Base-by-base conservation (phyloP, 2,329 filamentous ascomycete genomes). In the Achaetomium macrosporum region DNA sequence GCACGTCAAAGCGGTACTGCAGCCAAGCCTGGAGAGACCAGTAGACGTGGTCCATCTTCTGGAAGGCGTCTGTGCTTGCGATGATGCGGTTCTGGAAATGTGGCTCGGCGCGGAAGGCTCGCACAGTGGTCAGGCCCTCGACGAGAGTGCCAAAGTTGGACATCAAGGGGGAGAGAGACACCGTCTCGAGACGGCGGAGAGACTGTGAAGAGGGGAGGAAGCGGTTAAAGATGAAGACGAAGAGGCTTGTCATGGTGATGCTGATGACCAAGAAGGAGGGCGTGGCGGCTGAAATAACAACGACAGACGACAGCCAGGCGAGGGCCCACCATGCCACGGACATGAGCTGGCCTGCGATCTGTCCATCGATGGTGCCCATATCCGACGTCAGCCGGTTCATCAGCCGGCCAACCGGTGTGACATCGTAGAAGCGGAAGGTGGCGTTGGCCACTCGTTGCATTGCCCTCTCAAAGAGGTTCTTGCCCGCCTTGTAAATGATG, bases 21-120 rank as follows among this genome's bases (percentile, higher is more conserved):
- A 96, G 76, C 90, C 90, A 96, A 8, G 83, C 82, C 59, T 95
- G 89, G 41, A 95, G 76, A 54, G 84, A 88, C 87, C 90, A 96
- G 71, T 95, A 96, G 71, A 96, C 95, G 67, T 96, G 91, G 63
- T 96, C 91, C 79, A 95, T 93, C 65, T 90, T 90, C 67, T 96
- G 91, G 65, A 96, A 96, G 16, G 84, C 83, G 64, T 96, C 90
- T 0, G 90, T 90, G 0, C 90, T 90, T 2, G 78, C 73, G 33
- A 96, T 85, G 48, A 95, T 88, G 47, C 84, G 80, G 57, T 84
- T 79, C 64, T 95, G 89, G 64, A 96, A 96, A 48, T 87, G 83
- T 4, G 78, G 73, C 61, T 95, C 85, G 1, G 86, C 89, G 45
- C 79, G 82, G 65, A 95, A 92, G 0, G 91, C 90, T 41, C 89